phyloP scores from a whole-genome alignment of 805 yeast species.

The Metschnikowia amazonensis region DNA sequence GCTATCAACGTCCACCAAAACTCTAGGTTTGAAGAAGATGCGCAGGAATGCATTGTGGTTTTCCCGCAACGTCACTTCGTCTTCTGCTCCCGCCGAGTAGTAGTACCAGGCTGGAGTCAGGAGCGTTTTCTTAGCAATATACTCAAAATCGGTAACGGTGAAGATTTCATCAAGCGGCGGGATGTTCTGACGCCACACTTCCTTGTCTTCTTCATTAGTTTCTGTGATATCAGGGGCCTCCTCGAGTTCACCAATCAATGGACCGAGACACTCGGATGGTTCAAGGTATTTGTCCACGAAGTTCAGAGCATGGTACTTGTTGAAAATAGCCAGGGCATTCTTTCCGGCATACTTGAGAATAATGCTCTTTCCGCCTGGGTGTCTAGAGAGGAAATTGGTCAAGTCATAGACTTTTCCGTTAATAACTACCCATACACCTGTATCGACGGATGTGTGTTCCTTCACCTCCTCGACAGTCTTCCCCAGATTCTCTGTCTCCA shows the following conservation, averaged over 20 bases:
- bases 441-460: slow-evolving; percentile 9
- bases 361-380: slow-evolving; percentile 48
- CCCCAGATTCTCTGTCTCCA: slow-evolving; percentile 11
- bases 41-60: slow-evolving; percentile 88
- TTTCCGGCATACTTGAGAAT: slow-evolving; percentile 42
- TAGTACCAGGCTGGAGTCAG: slow-evolving; percentile 38
- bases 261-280: slow-evolving; percentile 21
- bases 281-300: slow-evolving; percentile 20
- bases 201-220: slow-evolving; percentile 20
- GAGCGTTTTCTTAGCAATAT: slow-evolving; percentile 32
- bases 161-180: slow-evolving; percentile 32
- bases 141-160: slow-evolving; percentile 40
- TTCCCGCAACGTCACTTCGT: slow-evolving; percentile 84
- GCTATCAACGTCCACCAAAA: slow-evolving; percentile 74
- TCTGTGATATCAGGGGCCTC: slow-evolving; percentile 15
- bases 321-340: slow-evolving; percentile 46
- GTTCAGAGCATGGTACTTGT: slow-evolving; percentile 37
- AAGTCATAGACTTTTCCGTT: slow-evolving; percentile 34
- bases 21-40: slow-evolving; percentile 79
- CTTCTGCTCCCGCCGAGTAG: slow-evolving; percentile 89
- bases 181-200: slow-evolving; percentile 17
- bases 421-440: slow-evolving; percentile 31
- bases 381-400: slow-evolving; percentile 35
- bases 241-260: slow-evolving; percentile 21
- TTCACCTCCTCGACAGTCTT: slow-evolving; percentile 15